Base-by-base conservation (phyloP, 1,139 yeast species). In the Meyerozyma sp. region DNA sequence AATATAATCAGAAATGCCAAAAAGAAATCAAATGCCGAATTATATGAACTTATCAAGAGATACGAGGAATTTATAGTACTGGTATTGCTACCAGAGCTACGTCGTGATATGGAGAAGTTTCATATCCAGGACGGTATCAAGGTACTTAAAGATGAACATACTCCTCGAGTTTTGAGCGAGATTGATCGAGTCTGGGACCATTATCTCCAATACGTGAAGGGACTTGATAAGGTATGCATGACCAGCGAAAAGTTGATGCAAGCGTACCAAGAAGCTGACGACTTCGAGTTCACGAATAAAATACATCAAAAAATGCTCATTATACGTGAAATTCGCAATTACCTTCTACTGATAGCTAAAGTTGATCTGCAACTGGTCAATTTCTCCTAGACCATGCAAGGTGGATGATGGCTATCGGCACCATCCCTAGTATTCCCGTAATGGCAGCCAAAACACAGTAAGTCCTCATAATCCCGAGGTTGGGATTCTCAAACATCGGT, bases 71-170 rank as follows among this genome's bases (percentile, higher is more conserved):
- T 66, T 18, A 55, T 69, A 1, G 43, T 57, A 7, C 52, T 47
- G 23, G 53, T 54, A 10, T 49, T 70, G n/a, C 41, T 69, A 7
- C 76, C 75, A 0, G 46, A 50, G 10, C 52, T 71, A 23, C 46
- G 71, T 8, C 39, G 44, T 13, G 66, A 62, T 47, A 46, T 61
- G 43, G 47, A 43, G 14, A 42, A 28, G 8, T 45, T 50, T 26
- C 41, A 48, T 39, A 47, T 38, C 25, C 42, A 36, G 13, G 18
- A 21, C 7, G 18, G 18, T 3, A 29, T 42, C 11, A 23, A 44
- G 14, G 32, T 30, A 8, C 23, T 41, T 48, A 8, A 40, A 44
- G 18, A 42, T 36, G n/a, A 18, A 14, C 25, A 37, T 9, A 26
- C 32, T 9, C 21, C 41, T 30, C 13, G 41, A 36, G 26, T 16